Evolutionary conservation across 139 green algal genomes (phyloP).

Genomic region (Parachlorella kessleri): DNA sequence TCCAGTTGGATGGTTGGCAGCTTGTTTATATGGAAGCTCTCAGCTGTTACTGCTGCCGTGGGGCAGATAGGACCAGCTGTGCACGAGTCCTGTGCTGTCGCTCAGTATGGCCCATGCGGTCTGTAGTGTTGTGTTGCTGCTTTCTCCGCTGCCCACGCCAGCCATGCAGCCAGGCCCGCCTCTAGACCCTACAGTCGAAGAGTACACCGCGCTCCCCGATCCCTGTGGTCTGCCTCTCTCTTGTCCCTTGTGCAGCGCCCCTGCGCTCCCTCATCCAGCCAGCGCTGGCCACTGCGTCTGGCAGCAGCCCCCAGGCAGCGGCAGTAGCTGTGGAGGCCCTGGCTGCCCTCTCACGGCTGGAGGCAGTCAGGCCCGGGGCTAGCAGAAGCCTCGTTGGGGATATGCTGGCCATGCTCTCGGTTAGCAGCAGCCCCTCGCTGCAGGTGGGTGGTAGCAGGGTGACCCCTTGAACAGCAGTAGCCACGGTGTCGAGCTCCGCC

Average conservation of each 20-base stretch:
- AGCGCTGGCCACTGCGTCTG: constrained; percentile 3
- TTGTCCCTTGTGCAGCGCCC: constrained; percentile 15
- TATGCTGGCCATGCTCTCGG: constrained; percentile 29
- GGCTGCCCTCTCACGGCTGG: constrained; percentile 26
- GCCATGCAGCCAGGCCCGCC: background rate
- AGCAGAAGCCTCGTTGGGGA: constrained; percentile 21
- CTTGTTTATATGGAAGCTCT: no score
- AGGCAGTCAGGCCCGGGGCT: constrained; percentile 14
- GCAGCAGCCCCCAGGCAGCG: background rate
- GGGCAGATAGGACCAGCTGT: no score
- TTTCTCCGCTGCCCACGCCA: no score
- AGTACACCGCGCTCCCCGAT: background rate
- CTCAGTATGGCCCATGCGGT: no score
- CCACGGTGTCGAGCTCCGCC: no score
- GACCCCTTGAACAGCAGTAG: no score
- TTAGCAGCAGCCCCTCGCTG: constrained; percentile 30
- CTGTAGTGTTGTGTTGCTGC: no score
- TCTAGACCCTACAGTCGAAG: no score
- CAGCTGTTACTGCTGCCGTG: no score
- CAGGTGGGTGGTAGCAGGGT: no score
- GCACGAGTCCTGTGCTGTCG: no score
- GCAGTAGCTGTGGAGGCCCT: constrained; percentile 18
- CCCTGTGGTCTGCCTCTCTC: background rate
- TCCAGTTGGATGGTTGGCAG: no score
- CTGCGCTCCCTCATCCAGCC: background rate